Evolutionary conservation across 2,329 filamentous ascomycete species (phyloP).

Genomic region (Penicillium sumatraense): DNA sequence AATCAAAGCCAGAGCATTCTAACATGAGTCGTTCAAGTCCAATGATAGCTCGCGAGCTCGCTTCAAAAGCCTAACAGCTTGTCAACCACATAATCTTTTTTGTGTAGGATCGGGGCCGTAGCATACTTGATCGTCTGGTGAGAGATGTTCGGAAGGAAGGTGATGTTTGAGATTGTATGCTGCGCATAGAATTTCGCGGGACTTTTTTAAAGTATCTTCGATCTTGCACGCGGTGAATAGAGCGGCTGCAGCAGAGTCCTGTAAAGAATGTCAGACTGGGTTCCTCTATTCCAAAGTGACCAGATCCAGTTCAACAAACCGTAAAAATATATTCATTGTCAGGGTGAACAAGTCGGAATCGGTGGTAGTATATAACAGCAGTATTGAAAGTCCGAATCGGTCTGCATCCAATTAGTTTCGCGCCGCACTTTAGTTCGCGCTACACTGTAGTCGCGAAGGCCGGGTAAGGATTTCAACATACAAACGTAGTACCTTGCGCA

Average conservation of each 20-base stretch:
- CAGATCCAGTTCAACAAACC: slow-evolving; percentile 36
- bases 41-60: slow-evolving; percentile 77
- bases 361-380: slow-evolving; percentile 90
- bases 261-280: slow-evolving; percentile 21
- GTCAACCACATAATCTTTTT: slow-evolving; percentile 1
- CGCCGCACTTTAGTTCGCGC: background rate
- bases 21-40: slow-evolving; percentile 91
- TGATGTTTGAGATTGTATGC: slow-evolving; percentile 81
- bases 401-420: slow-evolving; percentile 47
- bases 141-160: slow-evolving; percentile 67
- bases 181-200: slow-evolving; percentile 86
- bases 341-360: slow-evolving; percentile 84
- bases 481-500: slow-evolving; percentile 78
- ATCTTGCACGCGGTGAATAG: slow-evolving; percentile 95
- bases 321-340: slow-evolving; percentile 81
- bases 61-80: slow-evolving; percentile 71
- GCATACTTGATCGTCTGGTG: slow-evolving; percentile 79
- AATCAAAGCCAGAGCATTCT: slow-evolving; percentile 92
- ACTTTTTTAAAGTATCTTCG: slow-evolving; percentile 97
- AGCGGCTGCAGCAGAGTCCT: slow-evolving; percentile 85
- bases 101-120: background rate
- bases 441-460: background rate
- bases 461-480: slow-evolving; percentile 49
- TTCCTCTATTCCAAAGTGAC: background rate
- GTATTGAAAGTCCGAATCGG: slow-evolving; percentile 92